Evolutionary conservation across 441 rosid species (phyloP), one percentile per base, ranked within the genome.

Genomic region (Euphorbia schlechtendalii): DNA sequence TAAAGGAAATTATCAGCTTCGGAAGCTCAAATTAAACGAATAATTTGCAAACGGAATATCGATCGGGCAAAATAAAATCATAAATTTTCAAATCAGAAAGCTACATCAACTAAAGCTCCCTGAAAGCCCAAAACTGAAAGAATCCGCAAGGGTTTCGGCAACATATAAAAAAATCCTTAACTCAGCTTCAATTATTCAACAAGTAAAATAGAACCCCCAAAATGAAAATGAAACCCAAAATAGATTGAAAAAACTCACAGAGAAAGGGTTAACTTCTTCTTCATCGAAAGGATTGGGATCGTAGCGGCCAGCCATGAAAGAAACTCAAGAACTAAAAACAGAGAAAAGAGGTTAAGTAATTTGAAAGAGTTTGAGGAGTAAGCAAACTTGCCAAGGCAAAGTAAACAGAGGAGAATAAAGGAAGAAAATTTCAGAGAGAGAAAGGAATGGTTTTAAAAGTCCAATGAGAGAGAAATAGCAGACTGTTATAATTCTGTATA

Each of bases 241-340:
- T 40, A 63, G 59, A n/a, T 51, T 10, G 41, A 3, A 8, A 54
- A 51, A 61, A 79, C 93, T 81, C 61, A 92, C 98, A 24, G 92
- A 76, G 63, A 92, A 92, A 65, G 96, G 98, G 75, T 92, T 87
- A 61, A 87, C 91, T 62, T 84, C 89, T 38, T 83, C 95, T 38
- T 86, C 90, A 45, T 69, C 95, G 62, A 92, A 89, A 5, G 98
- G 96, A 63, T 92, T 90, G 52, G 71, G 78, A 67, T 92, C 96
- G 76, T 80, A 86, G 36, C 92, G 90, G 67, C 85, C 81, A 69
- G 92, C 92, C 98, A 92, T 91, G 61, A 22, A 14, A 55, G 67
- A 55, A 51, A 52, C 15, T 8, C 36, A 30, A 28, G 17, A 60
- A 46, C 40, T 32, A 25, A 20, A 36, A 30, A 21, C 7, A 34